Conservation (phyloP, 148 eudicot species). For the Mesembryanthemum crystallinum region DNA sequence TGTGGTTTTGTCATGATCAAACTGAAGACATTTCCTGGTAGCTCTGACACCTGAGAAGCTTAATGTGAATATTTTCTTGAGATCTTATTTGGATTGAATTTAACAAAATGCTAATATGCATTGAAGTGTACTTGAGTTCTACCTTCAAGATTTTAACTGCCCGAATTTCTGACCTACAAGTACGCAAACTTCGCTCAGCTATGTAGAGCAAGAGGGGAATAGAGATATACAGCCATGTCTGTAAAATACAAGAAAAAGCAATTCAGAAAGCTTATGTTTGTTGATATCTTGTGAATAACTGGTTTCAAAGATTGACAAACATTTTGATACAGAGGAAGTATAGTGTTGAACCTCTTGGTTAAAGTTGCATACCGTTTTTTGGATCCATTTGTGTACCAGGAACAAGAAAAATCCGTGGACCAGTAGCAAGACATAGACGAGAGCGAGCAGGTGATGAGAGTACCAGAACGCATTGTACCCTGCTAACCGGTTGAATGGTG, state of each 20-base stretch:
- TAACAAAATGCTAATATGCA: no score
- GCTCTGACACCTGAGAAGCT: conserved; percentile 56
- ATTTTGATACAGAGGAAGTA: no score
- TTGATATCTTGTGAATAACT: no score
- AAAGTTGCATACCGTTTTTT: conserved; percentile 68
- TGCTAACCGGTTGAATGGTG: conserved; percentile 72
- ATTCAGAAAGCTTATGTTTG: conserved; percentile 5
- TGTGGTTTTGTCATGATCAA: conserved; percentile 74
- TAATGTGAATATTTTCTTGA: neutral
- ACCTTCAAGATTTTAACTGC: conserved; percentile 82
- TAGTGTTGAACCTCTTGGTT: neutral
- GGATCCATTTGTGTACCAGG: conserved; percentile 63
- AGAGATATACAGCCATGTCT: conserved; percentile 96
- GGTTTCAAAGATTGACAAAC: no score
- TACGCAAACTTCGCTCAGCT: conserved; percentile 70
- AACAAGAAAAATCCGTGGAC: conserved; percentile 80
- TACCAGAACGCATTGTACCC: conserved; percentile 97
- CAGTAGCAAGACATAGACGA: conserved; percentile 71
- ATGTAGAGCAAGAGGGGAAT: conserved; percentile 65
- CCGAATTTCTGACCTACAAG: conserved; percentile 65
- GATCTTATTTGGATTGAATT: neutral
- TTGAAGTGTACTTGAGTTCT: neutral
- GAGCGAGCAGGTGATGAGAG: conserved; percentile 74
- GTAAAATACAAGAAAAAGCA: conserved; percentile 21
- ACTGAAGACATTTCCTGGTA: conserved; percentile 85